Percentiles rank a stretch among this genome's conserved stretches.
phyloP scores from a whole-genome alignment of 371 early-diverging fungal species.

The Mortierella sp. region DNA sequence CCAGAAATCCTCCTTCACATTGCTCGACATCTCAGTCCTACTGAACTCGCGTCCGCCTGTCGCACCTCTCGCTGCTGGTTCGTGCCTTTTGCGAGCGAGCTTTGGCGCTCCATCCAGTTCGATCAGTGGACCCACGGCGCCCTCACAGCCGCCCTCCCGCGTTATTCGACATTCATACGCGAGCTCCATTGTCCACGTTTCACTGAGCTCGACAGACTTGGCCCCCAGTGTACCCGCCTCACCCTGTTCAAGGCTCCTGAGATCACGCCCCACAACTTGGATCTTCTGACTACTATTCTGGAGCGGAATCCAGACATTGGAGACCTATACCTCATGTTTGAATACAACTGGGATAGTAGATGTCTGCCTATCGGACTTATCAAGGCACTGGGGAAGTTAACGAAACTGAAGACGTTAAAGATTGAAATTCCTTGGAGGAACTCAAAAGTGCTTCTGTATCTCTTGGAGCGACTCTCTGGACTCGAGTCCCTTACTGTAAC shows the following conservation, averaged over 20 bases:
- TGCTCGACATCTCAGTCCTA: slow-evolving; percentile 9
- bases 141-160: slow-evolving; percentile 8
- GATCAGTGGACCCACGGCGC: slow-evolving; percentile 23
- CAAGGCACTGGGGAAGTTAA: background rate
- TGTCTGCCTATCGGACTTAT: background rate
- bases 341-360: no score
- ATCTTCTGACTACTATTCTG: background rate
- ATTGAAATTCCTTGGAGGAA: background rate
- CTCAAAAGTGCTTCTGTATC: background rate
- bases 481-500: background rate
- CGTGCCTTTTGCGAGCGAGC: slow-evolving; percentile 23
- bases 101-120: slow-evolving; percentile 18
- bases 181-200: slow-evolving; percentile 7
- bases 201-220: background rate
- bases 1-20: background rate
- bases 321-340: background rate
- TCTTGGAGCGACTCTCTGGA: slow-evolving; percentile 8
- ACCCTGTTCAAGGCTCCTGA: slow-evolving; percentile 1
- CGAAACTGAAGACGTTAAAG: slow-evolving; percentile 1
- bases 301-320: slow-evolving; percentile 11
- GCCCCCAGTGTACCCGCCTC: slow-evolving; percentile 7
- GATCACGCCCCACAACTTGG: background rate
- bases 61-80: slow-evolving; percentile 14
- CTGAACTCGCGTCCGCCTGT: slow-evolving; percentile 21
- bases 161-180: slow-evolving; percentile 19